Conservation (phyloP, 192 early-diverging fungal species). For the Dimargaris cristalligena region DNA sequence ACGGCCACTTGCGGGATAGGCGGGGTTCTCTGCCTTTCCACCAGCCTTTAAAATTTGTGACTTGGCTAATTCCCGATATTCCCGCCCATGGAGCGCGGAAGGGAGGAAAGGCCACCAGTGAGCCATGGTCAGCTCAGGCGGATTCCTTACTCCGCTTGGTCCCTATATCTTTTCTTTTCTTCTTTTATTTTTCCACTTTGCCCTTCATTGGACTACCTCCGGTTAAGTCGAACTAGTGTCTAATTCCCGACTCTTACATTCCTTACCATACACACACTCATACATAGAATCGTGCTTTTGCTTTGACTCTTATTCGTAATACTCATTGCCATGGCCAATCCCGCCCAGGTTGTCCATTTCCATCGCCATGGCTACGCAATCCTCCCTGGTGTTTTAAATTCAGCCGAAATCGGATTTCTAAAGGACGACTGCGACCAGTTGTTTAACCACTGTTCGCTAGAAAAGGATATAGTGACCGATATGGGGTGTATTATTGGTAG, state of each 20-base stretch:
- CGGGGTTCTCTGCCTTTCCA: too few relatives aligned
- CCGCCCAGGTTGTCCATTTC: background rate
- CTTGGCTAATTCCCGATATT: too few relatives aligned
- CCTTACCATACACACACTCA: too few relatives aligned
- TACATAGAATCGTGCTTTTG: background rate
- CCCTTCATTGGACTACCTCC: too few relatives aligned
- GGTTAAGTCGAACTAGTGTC: too few relatives aligned
- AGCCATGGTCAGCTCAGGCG: too few relatives aligned
- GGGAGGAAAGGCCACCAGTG: too few relatives aligned
- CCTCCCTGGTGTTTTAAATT: background rate
- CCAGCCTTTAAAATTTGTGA: too few relatives aligned
- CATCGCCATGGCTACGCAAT: background rate
- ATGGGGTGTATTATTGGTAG: constrained; percentile 6
- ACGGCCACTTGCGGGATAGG: too few relatives aligned
- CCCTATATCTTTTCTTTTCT: background rate
- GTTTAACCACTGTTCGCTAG: constrained; percentile 1
- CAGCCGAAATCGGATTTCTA: background rate
- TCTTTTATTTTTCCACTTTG: background rate
- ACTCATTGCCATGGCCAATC: background rate
- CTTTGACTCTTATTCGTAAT: background rate
- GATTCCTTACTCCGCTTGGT: background rate
- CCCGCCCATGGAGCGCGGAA: too few relatives aligned
- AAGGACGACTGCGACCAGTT: background rate
- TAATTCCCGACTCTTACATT: too few relatives aligned
- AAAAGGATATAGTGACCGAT: background rate